Evolutionary conservation across 345 rosid species (phyloP).

Genomic region (Cardamine resedifolia): DNA sequence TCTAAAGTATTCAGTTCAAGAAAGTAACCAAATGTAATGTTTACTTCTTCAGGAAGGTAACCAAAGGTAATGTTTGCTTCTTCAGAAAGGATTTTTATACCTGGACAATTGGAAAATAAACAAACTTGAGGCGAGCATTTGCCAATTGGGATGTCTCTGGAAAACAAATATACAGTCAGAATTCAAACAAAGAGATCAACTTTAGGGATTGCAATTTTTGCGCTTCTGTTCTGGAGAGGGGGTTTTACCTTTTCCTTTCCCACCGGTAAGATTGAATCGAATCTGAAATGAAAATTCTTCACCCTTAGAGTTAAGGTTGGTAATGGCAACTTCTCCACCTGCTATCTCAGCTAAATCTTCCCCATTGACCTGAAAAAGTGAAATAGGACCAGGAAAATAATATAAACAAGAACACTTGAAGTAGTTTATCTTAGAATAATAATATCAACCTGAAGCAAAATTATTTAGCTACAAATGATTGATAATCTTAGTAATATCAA

Average conservation of each 20-base stretch:
- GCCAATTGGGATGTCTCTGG: slow-evolving; percentile 42
- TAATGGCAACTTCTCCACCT: slow-evolving; percentile 63
- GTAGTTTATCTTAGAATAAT: neutral
- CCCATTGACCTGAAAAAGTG: slow-evolving; percentile 55
- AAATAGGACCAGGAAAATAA: neutral
- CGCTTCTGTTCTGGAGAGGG: neutral
- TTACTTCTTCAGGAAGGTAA: neutral
- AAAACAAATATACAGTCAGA: slow-evolving; percentile 28
- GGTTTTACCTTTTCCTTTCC: slow-evolving; percentile 26
- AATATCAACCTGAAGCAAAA: slow-evolving; percentile 37
- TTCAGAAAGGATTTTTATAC: slow-evolving; percentile 36
- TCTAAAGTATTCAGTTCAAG: neutral
- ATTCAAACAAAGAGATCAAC: slow-evolving; percentile 2
- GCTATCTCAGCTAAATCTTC: slow-evolving; percentile 58
- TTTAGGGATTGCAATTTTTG: neutral
- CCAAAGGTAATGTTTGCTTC: neutral
- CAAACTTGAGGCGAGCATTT: slow-evolving; percentile 68
- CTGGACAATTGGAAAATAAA: slow-evolving; percentile 66
- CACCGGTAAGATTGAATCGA: slow-evolving; percentile 35
- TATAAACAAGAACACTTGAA: neutral
- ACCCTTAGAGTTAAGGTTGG: slow-evolving; percentile 66
- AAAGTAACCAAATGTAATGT: slow-evolving; percentile 3
- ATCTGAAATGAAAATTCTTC: slow-evolving; percentile 55
- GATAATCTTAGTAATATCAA: neutral
- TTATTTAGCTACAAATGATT: slow-evolving; percentile 3